Evolutionary conservation across 495 filamentous ascomycete genomes (phyloP), one percentile per base, ranked within the genome.

Genomic region (Penicillium chermesinum): DNA sequence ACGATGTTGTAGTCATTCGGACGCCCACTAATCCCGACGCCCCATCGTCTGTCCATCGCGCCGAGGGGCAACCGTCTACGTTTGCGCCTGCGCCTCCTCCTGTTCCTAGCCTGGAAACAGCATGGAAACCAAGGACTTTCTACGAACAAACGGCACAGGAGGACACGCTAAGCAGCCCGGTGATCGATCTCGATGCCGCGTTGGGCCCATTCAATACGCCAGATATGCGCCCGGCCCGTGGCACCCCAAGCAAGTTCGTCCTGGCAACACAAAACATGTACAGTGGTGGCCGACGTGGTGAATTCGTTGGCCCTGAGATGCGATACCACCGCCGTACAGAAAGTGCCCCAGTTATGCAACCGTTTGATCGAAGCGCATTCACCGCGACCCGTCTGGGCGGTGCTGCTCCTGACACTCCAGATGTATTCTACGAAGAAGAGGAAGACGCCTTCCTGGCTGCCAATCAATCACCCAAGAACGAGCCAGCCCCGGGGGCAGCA

Each of bases 381-480:
- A 80, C 73, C 38, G 85, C 76, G 61, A 83, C 76, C 55, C 84
- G 70, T 8, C 75, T 86, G 42, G 81, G 75, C 25, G 89, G 77
- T 0, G 82, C 81, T 10, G 3, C 83, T 89, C 77, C 44, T 0
- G 85, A 85, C 15, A 74, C 77, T 57, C 74, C 73, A 12, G 93
- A 96, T 65, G 93, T 96, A 4, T 95, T 96, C 51, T 89, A 96
- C 61, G 93, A 96, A 65, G 93, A 98, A 44, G 93, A 96, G 53
- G 90, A 94, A 53, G 88, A 95, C 48, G 81, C 81, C 4, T 76
- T 73, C 42, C 37, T 73, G 41, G 72, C 72, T 21, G 71, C 65
- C 5, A 67, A 62, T 32, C 62, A 69, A 5, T 65, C 62, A n/a
- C 64, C 58, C 18, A 61, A 48, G 34, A 44, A 53, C 12, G 61